Percentiles rank a stretch among this genome's conserved stretches.
phyloP scores from a whole-genome alignment of 495 filamentous ascomycete genomes.

The Copromyces sp. region DNA sequence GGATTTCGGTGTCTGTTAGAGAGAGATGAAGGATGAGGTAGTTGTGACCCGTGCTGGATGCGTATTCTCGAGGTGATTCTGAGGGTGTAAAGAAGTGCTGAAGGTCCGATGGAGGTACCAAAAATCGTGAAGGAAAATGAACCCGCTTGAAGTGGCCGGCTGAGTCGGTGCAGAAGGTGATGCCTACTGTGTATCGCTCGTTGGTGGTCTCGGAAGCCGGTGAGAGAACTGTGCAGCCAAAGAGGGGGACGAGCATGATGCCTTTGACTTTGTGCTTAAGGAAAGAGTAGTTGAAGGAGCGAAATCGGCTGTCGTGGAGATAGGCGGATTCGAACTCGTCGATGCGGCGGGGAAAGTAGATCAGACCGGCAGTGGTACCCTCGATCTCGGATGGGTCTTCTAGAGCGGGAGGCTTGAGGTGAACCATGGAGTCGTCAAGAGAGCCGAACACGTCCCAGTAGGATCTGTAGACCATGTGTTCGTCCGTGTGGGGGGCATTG shows the following conservation, averaged over 20 bases:
- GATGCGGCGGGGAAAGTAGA: constrained; percentile 1
- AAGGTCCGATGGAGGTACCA: not conserved
- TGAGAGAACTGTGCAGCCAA: constrained; percentile 1
- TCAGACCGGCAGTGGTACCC: not conserved
- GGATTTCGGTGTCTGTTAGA: constrained; percentile 3
- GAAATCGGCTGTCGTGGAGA: not conserved
- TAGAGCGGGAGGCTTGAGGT: not conserved
- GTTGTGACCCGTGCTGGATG: not conserved
- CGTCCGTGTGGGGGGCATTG: not conserved
- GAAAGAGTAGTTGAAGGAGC: constrained; percentile 4
- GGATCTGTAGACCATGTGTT: not conserved
- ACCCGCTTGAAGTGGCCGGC: constrained; percentile 3
- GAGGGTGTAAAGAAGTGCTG: not conserved
- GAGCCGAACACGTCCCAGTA: not conserved
- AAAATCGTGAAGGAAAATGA: constrained; percentile 4
- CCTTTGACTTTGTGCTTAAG: constrained; percentile 1
- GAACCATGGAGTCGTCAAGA: not conserved
- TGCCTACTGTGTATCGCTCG: constrained; percentile 3
- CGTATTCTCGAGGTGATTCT: not conserved
- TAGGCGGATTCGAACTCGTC: not conserved
- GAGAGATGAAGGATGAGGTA: not conserved
- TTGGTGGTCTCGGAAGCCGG: not conserved
- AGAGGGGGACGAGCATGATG: constrained; percentile 1
- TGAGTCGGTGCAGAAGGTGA: constrained; percentile 4
- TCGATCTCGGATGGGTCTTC: not conserved